These are phyloP conservation scores for Alternaria brassicae DNA, from an alignment of 2,329 filamentous ascomycete genomes.

Conservation along the genomic window DNA sequence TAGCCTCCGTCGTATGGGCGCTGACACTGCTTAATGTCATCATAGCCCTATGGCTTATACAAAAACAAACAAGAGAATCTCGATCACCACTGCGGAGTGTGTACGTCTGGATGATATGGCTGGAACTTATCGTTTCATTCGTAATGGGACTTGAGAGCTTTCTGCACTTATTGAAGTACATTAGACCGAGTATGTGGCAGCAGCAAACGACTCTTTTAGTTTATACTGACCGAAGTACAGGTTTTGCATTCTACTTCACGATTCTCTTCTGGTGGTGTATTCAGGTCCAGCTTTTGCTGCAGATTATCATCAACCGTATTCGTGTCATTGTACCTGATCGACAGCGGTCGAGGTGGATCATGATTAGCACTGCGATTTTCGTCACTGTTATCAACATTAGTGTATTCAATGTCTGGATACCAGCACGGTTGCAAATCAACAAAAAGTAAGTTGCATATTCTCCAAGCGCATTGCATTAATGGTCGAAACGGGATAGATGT, in stretches of 20 bases:
- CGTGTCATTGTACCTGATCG: conserved; percentile 47
- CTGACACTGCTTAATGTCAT: conserved; percentile 37
- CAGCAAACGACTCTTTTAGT: too few species aligned
- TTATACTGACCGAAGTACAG: conserved; percentile 20
- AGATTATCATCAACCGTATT: conserved; percentile 53
- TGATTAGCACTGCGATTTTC: conserved; percentile 47
- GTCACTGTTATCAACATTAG: conserved; percentile 50
- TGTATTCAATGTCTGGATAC: conserved; percentile 52
- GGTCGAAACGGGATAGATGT: background rate
- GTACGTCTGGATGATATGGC: conserved; percentile 60
- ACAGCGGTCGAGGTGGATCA: conserved; percentile 40
- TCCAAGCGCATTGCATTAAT: background rate
- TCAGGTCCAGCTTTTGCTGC: conserved; percentile 49
- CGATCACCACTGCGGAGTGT: conserved; percentile 45
- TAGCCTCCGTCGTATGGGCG: conserved; percentile 41
- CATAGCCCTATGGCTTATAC: conserved; percentile 46
- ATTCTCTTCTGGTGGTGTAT: conserved; percentile 50
- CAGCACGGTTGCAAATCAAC: conserved; percentile 46
- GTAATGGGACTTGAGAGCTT: conserved; percentile 53
- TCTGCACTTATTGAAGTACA: conserved; percentile 43
- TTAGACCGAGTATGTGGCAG: conserved; percentile 42
- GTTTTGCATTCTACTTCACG: conserved; percentile 45
- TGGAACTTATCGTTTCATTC: conserved; percentile 54
- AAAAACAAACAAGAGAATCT: conserved; percentile 35
- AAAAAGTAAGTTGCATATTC: conserved; percentile 21